Evolutionary conservation across 805 yeast genomes (phyloP), one percentile per base, ranked within the genome.

Genomic region (Huiozyma naganishii): DNA sequence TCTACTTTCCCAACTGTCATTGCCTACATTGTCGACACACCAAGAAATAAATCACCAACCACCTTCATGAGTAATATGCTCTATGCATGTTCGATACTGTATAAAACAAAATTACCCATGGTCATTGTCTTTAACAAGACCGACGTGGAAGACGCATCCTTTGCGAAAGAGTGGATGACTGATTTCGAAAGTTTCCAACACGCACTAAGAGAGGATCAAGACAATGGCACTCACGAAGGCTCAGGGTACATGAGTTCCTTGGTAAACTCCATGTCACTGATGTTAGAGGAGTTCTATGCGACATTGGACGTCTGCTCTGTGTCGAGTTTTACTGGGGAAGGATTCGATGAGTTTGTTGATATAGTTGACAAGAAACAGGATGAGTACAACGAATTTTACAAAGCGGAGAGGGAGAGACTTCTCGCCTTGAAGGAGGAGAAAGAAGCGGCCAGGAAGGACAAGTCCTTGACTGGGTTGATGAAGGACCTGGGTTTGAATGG

Each of bases 61-160:
- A 92, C 99, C 1, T 92, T 92, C 63, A 92, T 92, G 77, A 89
- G 97, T 43, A 92, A 92, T 63, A 92, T 92, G 99, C 74, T 92
- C 32, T 92, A 92, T 59, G 98, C 99, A 0, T 92, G 98, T 67
- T 90, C 97, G 6, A 90, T 92, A 41, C 72, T 92, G 39, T 92
- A 92, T 69, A 92, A 92, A 66, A 90, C 97, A 23, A 89, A 90
- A 59, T 72, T 92, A 44, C 99, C 99, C 12, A 88, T 92, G 95
- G 82, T 92, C 54, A 74, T 92, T 28, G 98, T 92, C 1, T 92
- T 92, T 71, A 92, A 92, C 68, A 92, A 92, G 66, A 84, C 92
- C 2, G 99, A 92, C 66, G 89, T 83, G 5, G 70, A 80, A 52
- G 81, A 82, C 46, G 85, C 94, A 0, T 81, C 76, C 41, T 88